These are phyloP conservation scores for Beauveria sp. DNA, from an alignment of 2,329 filamentous ascomycete species.

Conservation along the genomic window DNA sequence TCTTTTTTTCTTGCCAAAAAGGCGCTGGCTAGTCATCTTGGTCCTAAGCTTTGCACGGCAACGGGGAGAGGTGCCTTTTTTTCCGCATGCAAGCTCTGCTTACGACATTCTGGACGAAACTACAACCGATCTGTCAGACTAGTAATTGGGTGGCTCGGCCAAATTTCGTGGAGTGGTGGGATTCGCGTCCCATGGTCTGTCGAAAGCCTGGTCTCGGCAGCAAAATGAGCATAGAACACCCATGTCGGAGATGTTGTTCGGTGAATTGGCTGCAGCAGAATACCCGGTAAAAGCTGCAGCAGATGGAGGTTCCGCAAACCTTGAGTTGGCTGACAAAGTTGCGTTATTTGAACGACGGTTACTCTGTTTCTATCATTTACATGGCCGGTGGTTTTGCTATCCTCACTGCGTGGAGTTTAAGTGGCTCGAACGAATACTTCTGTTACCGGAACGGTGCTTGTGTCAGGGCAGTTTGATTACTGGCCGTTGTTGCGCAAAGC, in stretches of 20 bases:
- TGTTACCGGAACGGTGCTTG: neutral
- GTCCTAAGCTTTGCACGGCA: neutral
- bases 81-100: neutral
- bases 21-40: neutral
- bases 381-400: constrained; percentile 1
- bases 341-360: constrained; percentile 9
- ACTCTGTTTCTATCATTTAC: constrained; percentile 10
- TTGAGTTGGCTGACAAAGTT: constrained; percentile 4
- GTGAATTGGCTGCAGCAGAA: neutral
- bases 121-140: neutral
- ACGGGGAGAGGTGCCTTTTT: neutral
- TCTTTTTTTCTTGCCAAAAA: constrained; percentile 5
- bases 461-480: neutral
- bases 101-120: neutral
- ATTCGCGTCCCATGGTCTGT: neutral
- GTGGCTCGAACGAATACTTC: neutral
- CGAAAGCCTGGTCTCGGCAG: neutral
- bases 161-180: neutral
- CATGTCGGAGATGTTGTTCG: neutral
- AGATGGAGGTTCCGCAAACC: neutral
- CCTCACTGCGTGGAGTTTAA: neutral
- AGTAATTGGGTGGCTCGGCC: neutral
- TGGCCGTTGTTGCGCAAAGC: neutral
- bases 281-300: neutral
- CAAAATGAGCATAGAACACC: neutral